phyloP scores from a whole-genome alignment of 106 monocot species.

The Iris macrosiphon region DNA sequence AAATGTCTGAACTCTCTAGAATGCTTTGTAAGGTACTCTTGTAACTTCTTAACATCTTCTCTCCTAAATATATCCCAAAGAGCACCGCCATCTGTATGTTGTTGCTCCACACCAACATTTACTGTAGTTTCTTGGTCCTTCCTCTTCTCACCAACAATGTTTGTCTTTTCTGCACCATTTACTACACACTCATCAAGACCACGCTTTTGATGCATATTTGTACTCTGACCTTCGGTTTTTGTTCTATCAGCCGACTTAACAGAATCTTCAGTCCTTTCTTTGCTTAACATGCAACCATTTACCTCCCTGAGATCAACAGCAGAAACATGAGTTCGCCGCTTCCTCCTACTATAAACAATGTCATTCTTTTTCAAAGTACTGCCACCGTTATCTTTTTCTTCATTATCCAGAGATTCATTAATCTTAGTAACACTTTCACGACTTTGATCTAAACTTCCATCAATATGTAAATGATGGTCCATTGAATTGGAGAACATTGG shows the following conservation, averaged over 20 bases:
- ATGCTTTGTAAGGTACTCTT: constrained; percentile 46
- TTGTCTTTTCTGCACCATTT: neutral
- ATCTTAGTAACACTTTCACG: neutral
- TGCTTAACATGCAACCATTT: neutral
- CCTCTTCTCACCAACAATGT: neutral
- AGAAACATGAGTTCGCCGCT: neutral
- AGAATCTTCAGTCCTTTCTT: neutral
- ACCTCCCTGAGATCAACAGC: neutral
- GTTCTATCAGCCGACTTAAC: neutral
- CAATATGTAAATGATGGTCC: neutral
- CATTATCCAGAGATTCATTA: constrained; percentile 5
- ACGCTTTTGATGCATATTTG: neutral
- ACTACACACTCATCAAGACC: neutral
- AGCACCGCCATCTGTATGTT: constrained; percentile 32
- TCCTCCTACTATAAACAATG: constrained; percentile 11
- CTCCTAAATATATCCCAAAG: constrained; percentile 82
- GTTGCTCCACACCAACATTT: neutral
- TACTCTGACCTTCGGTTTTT: neutral
- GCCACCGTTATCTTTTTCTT: neutral
- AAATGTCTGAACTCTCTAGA: constrained; percentile 62
- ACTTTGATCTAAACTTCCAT: neutral
- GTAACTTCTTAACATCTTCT: constrained; percentile 46
- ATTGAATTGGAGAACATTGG: neutral
- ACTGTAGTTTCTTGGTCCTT: neutral
- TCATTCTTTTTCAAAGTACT: neutral